Evolutionary conservation across 768 basidiomycete genomes (phyloP), one percentile per base, ranked within the genome.

Genomic region (Lentinula sp.): DNA sequence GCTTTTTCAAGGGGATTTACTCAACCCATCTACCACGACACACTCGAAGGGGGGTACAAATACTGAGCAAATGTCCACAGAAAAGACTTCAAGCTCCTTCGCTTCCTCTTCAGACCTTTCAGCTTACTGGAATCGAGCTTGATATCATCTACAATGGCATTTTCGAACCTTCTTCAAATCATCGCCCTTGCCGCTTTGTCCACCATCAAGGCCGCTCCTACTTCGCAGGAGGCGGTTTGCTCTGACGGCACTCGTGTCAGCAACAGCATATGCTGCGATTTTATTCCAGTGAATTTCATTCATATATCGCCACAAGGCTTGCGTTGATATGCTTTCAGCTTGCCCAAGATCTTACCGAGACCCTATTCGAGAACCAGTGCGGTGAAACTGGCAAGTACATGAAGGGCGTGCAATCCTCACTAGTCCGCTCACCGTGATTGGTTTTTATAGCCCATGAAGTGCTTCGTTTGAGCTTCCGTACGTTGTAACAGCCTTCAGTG

Each of bases 281-380:
- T 57, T 21, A 57, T 57, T 57, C 56, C 56, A 28, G 56, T 57
- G 1, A 43, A 40, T 31, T 7, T 32, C 13, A 9, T 34, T 35
- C 28, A 28, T 28, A 28, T 28, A 28, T 28, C 28, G 28, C 28
- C 28, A 28, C 28, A 28, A 28, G 28, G 28, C 28, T 28, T 28
- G 28, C 28, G 3, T 4, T 28, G 28, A 28, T 28, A 28, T 28
- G 28, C 28, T 28, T 28, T 28, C 28, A 28, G 56, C 56, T 57
- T 32, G 56, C 56, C 21, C 13, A 72, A 67, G 68, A 70, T 57
- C 62, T 75, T 18, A 73, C 74, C 62, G 43, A 69, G 45, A 66
- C 68, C 35, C 67, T 75, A 23, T 75, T 75, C 67, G 71, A 74
- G 35, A 70, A 66, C 45, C 68, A 73, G 61, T 75, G 74, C 61